Base-by-base conservation (phyloP, 1,139 yeast genomes). In the Geotrichum cucujoidarum region DNA sequence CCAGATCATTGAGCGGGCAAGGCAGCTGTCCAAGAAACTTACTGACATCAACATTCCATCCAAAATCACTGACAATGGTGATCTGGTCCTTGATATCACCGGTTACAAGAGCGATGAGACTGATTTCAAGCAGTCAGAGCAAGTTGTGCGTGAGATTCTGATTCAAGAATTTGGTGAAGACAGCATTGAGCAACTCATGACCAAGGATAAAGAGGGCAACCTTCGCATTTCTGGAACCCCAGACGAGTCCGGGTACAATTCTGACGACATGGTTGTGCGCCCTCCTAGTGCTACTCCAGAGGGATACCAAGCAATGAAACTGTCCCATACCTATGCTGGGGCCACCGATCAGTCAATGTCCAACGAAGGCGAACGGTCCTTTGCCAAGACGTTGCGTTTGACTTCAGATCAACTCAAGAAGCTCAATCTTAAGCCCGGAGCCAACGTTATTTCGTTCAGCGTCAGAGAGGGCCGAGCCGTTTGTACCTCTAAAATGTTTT, bases 21-120 rank as follows among this genome's bases (percentile, higher is more conserved):
- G 78, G 57, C 78, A 78, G 47, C 72, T 92, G 37, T 82, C 95
- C 17, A 74, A 77, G 56, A 80, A 77, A 60, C 74, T 89, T 34
- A 77, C 77, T 21, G 75, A 77, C 54, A 77, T 79, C 57, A 87
- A 89, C 58, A 90, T 92, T 35, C 97, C 97, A 1, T 83, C 95
- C 18, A 88, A 83, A 57, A 77, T 90, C 37, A 95, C 88, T 55
- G 82, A 84, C 55, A 87, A 88, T 60, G 98, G 98, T 11, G 96
- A 90, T 62, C 75, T 94, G 60, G 78, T 90, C 41, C 71, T 94
- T 43, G 99, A 94, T 68, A 87, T 92, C 83, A 95, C 89, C 59
- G 99, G 99, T 22, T 94, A 94, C 68, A 92, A 90, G 67, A 86
- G 95, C 30, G 87, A 83, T 57, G 78, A 81, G 55, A 87, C 83